phyloP scores from a whole-genome alignment of 805 yeast genomes.

The Brettanomyces bruxellensis region DNA sequence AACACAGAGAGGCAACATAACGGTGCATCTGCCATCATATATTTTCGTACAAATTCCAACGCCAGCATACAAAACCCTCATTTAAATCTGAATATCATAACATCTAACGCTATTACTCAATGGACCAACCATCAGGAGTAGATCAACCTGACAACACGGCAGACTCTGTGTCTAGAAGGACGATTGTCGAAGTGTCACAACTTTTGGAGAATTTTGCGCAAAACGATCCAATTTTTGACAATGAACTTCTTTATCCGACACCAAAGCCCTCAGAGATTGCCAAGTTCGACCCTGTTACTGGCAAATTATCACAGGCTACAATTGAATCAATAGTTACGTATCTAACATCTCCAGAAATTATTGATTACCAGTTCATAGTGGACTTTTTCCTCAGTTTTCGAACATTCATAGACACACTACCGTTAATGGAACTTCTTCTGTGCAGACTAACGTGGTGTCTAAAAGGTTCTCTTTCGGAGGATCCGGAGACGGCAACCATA shows the following conservation, averaged over 20 bases:
- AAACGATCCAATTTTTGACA: slow-evolving; percentile 27
- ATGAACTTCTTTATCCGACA: slow-evolving; percentile 23
- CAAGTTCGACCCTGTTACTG: slow-evolving; percentile 10
- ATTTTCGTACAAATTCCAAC: no score
- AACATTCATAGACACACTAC: slow-evolving; percentile 49
- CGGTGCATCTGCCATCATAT: no score
- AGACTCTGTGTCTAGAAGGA: background rate
- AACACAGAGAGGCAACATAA: no score
- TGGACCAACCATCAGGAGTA: no score
- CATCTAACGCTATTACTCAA: no score
- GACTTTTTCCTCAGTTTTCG: slow-evolving; percentile 86
- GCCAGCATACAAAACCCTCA: no score
- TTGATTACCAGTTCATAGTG: slow-evolving; percentile 70
- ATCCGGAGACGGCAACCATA: slow-evolving; percentile 25
- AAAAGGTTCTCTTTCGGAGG: slow-evolving; percentile 16
- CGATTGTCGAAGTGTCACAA: slow-evolving; percentile 7
- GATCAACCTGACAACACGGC: background rate
- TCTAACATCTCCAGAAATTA: slow-evolving; percentile 60
- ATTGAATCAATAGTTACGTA: slow-evolving; percentile 42
- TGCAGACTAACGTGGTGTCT: slow-evolving; percentile 70
- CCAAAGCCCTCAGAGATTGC: slow-evolving; percentile 25
- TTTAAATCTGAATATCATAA: no score
- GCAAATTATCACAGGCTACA: slow-evolving; percentile 18
- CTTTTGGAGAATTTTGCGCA: slow-evolving; percentile 20
- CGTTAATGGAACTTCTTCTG: slow-evolving; percentile 51